phyloP scores from a whole-genome alignment of 1,284 basidiomycete genomes.

The Moesziomyces globuligerus region DNA sequence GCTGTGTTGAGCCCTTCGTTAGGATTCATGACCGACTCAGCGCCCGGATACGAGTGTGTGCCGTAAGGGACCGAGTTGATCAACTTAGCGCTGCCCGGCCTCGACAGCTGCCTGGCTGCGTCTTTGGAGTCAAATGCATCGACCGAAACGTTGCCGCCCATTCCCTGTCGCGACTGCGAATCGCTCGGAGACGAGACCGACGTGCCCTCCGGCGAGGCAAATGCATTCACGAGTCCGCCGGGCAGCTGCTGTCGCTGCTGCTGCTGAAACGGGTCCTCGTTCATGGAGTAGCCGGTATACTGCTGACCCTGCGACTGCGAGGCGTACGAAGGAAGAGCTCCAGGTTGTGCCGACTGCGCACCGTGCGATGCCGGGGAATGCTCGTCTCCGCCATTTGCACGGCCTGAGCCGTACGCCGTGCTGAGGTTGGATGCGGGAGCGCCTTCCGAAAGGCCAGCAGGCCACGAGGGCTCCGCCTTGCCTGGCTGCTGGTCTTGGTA shows the following conservation, averaged over 20 bases:
- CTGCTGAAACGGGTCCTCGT: conserved; percentile 20
- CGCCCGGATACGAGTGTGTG: conserved; percentile 11
- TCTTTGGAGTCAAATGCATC: conserved; percentile 8
- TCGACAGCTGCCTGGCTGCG: conserved; percentile 9
- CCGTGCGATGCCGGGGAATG: conserved; percentile 4
- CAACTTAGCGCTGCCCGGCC: conserved; percentile 30
- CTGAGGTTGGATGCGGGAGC: conserved; percentile 3
- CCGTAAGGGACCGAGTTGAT: conserved; percentile 12
- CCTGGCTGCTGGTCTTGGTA: conserved; percentile 23
- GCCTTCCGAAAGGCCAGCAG: conserved; percentile 7
- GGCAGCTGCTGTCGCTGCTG: conserved; percentile 26
- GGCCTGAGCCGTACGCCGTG: conserved; percentile 9
- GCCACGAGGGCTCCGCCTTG: conserved; percentile 18
- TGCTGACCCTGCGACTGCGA: conserved; percentile 18
- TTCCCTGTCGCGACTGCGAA: conserved; percentile 2
- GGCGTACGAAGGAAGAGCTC: conserved; percentile 8
- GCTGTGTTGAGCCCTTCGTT: conserved; percentile 5
- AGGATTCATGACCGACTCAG: conserved; percentile 1
- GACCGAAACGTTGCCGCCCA: conserved; percentile 5
- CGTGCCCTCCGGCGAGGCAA: conserved; percentile 24
- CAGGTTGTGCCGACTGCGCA: conserved; percentile 7
- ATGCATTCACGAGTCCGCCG: conserved; percentile 36
- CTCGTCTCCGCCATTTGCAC: conserved; percentile 9
- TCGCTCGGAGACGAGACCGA: conserved; percentile 28
- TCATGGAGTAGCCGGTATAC: conserved; percentile 17